Percentiles rank a stretch among this genome's conserved stretches.
Evolutionary conservation across 371 early-diverging fungal species (phyloP).

Genomic region (Chytridium lagenaria): DNA sequence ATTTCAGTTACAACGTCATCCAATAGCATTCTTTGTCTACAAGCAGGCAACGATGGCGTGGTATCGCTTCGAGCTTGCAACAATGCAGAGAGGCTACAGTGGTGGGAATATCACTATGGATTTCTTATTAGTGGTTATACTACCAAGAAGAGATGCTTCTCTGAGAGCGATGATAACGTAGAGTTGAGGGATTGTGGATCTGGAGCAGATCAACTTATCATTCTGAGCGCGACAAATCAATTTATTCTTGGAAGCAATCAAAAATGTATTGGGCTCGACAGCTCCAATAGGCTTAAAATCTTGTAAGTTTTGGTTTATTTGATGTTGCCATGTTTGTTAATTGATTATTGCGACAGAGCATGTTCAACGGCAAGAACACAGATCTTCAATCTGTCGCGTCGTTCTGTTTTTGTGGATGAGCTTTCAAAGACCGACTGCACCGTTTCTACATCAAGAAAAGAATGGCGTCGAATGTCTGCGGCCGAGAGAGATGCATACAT

Average conservation of each 20-base stretch:
- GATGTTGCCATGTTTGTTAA: neutral
- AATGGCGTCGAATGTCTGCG: conserved; percentile 45
- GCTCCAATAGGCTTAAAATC: neutral
- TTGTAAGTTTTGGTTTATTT: neutral
- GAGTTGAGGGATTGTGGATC: neutral
- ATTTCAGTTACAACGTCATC: neutral
- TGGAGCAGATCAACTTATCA: neutral
- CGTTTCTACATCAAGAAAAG: conserved; percentile 26
- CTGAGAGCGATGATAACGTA: neutral
- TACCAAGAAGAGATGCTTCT: neutral
- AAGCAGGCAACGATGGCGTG: neutral
- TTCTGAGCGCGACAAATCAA: neutral
- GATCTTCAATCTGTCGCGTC: neutral
- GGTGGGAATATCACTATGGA: conserved; percentile 4
- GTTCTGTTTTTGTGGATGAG: neutral
- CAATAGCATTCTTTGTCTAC: neutral
- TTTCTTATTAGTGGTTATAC: neutral
- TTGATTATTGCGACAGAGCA: neutral
- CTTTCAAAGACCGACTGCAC: conserved; percentile 6
- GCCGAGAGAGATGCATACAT: conserved; percentile 36
- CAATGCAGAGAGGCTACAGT: neutral
- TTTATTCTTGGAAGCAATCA: conserved; percentile 4
- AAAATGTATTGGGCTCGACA: neutral
- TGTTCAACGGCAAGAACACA: neutral
- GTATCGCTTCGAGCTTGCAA: neutral